phyloP scores from a whole-genome alignment of 192 early-diverging fungal species.

The Coemansia sp. region DNA sequence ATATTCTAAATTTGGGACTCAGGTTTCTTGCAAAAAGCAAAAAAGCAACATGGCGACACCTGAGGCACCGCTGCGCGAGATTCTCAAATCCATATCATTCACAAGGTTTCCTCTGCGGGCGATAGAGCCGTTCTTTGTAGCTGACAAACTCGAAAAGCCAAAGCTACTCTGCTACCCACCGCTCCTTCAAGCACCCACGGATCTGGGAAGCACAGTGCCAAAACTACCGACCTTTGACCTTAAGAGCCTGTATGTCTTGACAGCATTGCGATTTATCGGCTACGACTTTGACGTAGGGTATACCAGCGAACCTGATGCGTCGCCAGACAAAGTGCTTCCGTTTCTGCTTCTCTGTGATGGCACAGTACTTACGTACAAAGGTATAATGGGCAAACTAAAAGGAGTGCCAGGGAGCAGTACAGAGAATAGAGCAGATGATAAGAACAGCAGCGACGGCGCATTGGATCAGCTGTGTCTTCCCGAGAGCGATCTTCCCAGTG shows the following conservation, averaged over 20 bases:
- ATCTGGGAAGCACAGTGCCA: not conserved
- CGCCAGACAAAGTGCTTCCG: constrained; percentile 38
- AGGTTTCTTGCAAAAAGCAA: not conserved
- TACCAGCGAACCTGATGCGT: constrained; percentile 31
- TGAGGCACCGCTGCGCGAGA: constrained; percentile 47
- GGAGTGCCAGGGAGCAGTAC: not conserved
- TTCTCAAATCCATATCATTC: constrained; percentile 47
- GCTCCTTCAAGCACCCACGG: no score
- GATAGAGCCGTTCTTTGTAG: constrained; percentile 30
- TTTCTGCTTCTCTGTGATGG: constrained; percentile 37
- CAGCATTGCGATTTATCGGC: constrained; percentile 30
- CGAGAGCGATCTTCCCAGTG: constrained; percentile 5
- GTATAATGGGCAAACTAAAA: constrained; percentile 16
- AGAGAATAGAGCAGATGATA: not conserved
- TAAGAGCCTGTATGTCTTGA: constrained; percentile 25
- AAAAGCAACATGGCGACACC: constrained; percentile 42
- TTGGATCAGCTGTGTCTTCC: constrained; percentile 2
- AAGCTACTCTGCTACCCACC: constrained; percentile 28
- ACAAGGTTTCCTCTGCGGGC: constrained; percentile 37
- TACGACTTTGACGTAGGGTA: constrained; percentile 35
- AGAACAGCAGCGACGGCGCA: not conserved
- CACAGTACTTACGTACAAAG: constrained; percentile 10
- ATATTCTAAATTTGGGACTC: no score
- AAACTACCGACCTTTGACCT: constrained; percentile 27
- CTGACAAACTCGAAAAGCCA: constrained; percentile 13